A percentile compares a stretch with the other conserved stretches of the same genome.
Conservation (phyloP, 2,329 filamentous ascomycete species). For the Graphilbum fragrans region DNA sequence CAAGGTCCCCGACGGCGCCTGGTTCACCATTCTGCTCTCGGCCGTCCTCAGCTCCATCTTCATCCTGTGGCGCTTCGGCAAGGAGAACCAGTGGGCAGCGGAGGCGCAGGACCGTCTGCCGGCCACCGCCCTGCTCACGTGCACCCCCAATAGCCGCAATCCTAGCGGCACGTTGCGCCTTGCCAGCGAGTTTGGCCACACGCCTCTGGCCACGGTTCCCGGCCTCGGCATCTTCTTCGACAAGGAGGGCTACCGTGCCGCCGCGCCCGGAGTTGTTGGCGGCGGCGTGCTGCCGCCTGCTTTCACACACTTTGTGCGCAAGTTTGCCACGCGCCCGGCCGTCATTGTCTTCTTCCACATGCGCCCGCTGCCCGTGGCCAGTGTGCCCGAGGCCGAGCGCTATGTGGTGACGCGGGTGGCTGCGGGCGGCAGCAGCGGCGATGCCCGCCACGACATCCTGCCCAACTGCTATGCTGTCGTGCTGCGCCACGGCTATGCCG, state of each 20-base stretch:
- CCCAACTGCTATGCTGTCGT: constrained; percentile 57
- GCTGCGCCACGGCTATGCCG: constrained; percentile 61
- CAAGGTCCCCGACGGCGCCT: constrained; percentile 65
- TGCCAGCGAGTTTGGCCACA: constrained; percentile 24
- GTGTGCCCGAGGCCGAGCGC: constrained; percentile 33
- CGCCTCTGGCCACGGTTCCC: constrained; percentile 31
- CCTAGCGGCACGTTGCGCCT: constrained; percentile 4
- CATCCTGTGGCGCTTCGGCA: constrained; percentile 67
- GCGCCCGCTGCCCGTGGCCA: constrained; percentile 47
- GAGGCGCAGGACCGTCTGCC: constrained; percentile 51
- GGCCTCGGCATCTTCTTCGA: constrained; percentile 68
- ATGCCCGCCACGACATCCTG: constrained; percentile 17
- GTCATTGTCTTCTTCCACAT: constrained; percentile 67
- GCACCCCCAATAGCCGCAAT: constrained; percentile 6
- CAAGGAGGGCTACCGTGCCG: constrained; percentile 50
- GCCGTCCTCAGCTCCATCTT: constrained; percentile 51
- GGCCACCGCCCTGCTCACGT: constrained; percentile 26
- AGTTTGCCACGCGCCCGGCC: constrained; percentile 55
- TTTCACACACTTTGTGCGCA: constrained; percentile 61
- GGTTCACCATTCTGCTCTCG: constrained; percentile 62
- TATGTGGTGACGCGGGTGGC: constrained; percentile 30
- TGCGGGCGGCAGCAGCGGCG: constrained; percentile 1
- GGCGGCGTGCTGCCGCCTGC: constrained; percentile 35
- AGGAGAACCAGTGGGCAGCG: constrained; percentile 63
- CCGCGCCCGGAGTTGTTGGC: background rate